phyloP scores from a whole-genome alignment of 2,329 filamentous ascomycete genomes.

The Curvularia spicifera region DNA sequence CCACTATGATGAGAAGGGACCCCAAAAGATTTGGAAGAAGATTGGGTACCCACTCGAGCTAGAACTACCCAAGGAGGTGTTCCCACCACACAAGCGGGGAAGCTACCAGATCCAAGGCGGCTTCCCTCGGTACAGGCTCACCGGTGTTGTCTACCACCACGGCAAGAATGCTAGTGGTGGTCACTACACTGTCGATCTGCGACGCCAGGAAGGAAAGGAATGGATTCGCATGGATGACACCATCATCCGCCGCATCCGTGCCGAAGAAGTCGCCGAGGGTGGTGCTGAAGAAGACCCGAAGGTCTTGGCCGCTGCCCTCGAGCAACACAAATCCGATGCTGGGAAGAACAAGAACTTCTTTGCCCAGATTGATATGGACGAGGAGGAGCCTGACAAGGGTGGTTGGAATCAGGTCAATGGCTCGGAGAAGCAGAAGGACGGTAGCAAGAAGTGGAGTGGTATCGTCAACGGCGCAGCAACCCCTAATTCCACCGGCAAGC shows the following conservation, averaged over 20 bases:
- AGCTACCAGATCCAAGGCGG: slow-evolving; percentile 69
- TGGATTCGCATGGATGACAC: slow-evolving; percentile 98
- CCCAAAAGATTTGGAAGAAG: slow-evolving; percentile 98
- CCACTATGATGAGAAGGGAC: slow-evolving; percentile 89
- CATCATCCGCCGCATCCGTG: slow-evolving; percentile 79
- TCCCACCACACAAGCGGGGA: slow-evolving; percentile 76
- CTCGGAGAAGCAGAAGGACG: slow-evolving; percentile 54
- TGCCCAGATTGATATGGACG: slow-evolving; percentile 65
- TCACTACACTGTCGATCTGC: slow-evolving; percentile 97
- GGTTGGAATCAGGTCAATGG: slow-evolving; percentile 89
- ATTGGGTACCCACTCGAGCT: slow-evolving; percentile 93
- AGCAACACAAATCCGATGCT: slow-evolving; percentile 68
- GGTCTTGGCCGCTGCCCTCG: slow-evolving; percentile 68
- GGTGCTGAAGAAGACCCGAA: slow-evolving; percentile 82
- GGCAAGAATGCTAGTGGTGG: slow-evolving; percentile 95
- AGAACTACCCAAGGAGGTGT: slow-evolving; percentile 88
- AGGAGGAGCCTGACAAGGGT: slow-evolving; percentile 69
- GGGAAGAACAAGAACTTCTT: slow-evolving; percentile 72
- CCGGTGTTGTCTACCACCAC: slow-evolving; percentile 93
- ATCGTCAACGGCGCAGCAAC: slow-evolving; percentile 68
- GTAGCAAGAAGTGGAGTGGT: slow-evolving; percentile 72
- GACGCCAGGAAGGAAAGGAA: slow-evolving; percentile 90
- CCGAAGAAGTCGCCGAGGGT: slow-evolving; percentile 86
- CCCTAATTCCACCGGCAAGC: slow-evolving; percentile 57
- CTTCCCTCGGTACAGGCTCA: slow-evolving; percentile 83